phyloP scores from a whole-genome alignment of 805 yeast species.

The Danielozyma ontarioensis region DNA sequence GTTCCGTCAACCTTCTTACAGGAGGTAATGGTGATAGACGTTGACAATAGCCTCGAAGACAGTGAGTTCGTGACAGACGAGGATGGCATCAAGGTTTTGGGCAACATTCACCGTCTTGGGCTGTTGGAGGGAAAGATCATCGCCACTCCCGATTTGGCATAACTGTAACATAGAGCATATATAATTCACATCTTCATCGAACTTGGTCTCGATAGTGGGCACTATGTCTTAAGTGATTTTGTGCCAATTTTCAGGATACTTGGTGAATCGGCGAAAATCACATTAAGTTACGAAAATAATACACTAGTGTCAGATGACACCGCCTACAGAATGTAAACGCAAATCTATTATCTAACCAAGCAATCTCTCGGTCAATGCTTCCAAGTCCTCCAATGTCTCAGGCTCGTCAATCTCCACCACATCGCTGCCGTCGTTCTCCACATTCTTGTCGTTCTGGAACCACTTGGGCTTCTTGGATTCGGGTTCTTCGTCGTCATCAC shows the following conservation, averaged over 20 bases:
- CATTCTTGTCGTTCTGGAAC: slow-evolving; percentile 36
- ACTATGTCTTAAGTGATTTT: no score
- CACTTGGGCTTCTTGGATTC: slow-evolving; percentile 42
- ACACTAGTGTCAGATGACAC: no score
- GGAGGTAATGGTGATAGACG: slow-evolving; percentile 58
- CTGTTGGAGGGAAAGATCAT: not conserved
- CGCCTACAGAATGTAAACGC: no score
- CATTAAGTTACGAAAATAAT: no score
- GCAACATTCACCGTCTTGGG: not conserved
- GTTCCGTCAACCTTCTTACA: slow-evolving; percentile 66
- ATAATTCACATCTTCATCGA: no score
- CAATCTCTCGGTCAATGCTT: slow-evolving; percentile 67
- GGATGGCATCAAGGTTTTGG: slow-evolving; percentile 18
- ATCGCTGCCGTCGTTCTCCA: slow-evolving; percentile 14
- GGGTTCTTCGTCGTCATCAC: slow-evolving; percentile 29
- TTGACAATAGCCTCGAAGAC: no score
- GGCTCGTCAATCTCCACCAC: slow-evolving; percentile 82
- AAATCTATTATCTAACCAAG: slow-evolving; percentile 10
- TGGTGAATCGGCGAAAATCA: no score
- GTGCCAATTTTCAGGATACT: no score
- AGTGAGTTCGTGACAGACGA: no score
- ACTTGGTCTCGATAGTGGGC: no score
- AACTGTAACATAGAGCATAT: no score
- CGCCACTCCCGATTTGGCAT: not conserved
- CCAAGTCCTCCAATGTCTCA: slow-evolving; percentile 88